These are phyloP conservation scores for Mycena haematopus DNA, from an alignment of 768 basidiomycete species.

Conservation along the genomic window DNA sequence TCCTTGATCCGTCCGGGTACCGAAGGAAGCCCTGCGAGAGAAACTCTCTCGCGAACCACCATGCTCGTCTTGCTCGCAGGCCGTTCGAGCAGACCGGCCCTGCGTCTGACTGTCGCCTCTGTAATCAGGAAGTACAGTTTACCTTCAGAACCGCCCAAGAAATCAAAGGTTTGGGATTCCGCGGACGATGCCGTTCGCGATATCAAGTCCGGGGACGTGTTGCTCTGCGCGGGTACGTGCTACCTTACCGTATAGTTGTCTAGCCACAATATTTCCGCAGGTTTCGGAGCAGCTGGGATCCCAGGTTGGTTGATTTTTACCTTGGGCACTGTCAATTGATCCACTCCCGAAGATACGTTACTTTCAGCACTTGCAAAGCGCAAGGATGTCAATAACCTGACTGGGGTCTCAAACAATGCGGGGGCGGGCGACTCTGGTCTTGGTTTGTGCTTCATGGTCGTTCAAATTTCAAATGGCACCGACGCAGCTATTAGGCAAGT, in stretches of 20 bases:
- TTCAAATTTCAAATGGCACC: conserved; percentile 6
- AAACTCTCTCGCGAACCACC: not conserved
- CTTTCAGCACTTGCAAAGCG: conserved; percentile 78
- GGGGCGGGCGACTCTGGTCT: conserved; percentile 75
- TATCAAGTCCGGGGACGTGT: conserved; percentile 77
- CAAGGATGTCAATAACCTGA: conserved; percentile 75
- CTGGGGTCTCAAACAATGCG: conserved; percentile 89
- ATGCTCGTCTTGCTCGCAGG: conserved; percentile 23
- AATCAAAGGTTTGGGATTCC: conserved; percentile 79
- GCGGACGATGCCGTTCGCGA: conserved; percentile 85
- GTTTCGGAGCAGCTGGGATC: conserved; percentile 90
- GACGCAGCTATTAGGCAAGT: conserved; percentile 56
- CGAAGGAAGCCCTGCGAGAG: not conserved
- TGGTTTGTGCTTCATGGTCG: conserved; percentile 46
- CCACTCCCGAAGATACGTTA: conserved; percentile 68
- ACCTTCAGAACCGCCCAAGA: conserved; percentile 41
- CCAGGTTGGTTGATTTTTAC: conserved; percentile 60
- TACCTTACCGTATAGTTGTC: not conserved
- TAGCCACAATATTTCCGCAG: conserved; percentile 43
- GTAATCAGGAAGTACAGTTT: conserved; percentile 42
- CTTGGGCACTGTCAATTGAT: not conserved
- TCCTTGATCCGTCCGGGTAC: conserved; percentile 1
- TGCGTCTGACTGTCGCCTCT: conserved; percentile 33
- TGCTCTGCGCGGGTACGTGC: conserved; percentile 81
- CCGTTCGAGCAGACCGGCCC: conserved; percentile 22